Evolutionary conservation across 768 basidiomycete genomes (phyloP), one percentile per base, ranked within the genome.

Genomic region (Boletales sp.): DNA sequence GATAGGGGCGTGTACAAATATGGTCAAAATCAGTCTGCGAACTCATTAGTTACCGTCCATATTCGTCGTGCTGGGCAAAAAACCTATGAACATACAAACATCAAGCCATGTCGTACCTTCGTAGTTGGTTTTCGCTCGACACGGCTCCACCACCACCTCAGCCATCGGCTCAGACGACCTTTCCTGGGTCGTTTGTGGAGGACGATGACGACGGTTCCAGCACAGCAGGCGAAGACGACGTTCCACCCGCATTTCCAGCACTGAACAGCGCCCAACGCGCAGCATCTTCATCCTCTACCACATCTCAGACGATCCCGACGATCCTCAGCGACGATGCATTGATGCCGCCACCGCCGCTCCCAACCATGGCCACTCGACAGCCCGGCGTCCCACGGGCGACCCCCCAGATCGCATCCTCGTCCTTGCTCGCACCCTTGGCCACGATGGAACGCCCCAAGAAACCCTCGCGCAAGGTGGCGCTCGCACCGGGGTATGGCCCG

Each of bases 401-500:
- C 7, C 24, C 24, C 24, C 24, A 27, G 24, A 36, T 36, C 31
- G n/a, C 47, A n/a, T 48, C 47, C 5, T 42, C 47, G 9, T 48
- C 47, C 40, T 42, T 48, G 8, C 47, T 48, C 13, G 40, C 29
- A 8, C 40, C 40, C 2, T 36, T 48, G 40, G 47, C 47, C 24
- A 48, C 47, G 4, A 48, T 34, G 9, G 40, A 48, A 19, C 47
- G 40, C 13, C 47, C 40, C 21, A 43, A 43, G 9, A 31, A 46
- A 37, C 38, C 52, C 36, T 53, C 55, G 19, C 15, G 48, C 27
- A 48, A 48, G 47, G 47, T 48, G 1, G 90, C 84, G 5, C 78
- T 99, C 5, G 84, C 89, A 11, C 94, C 95, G 2, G 97, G 97
- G 7, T 87, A 87, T 67, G 88, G 90, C 53, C 83, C 93, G 10